Percentiles rank a stretch among this genome's conserved stretches.
These are phyloP conservation scores for Ceratocystis alfenasii DNA, from an alignment of 2,329 filamentous ascomycete genomes.

Conservation along the genomic window DNA sequence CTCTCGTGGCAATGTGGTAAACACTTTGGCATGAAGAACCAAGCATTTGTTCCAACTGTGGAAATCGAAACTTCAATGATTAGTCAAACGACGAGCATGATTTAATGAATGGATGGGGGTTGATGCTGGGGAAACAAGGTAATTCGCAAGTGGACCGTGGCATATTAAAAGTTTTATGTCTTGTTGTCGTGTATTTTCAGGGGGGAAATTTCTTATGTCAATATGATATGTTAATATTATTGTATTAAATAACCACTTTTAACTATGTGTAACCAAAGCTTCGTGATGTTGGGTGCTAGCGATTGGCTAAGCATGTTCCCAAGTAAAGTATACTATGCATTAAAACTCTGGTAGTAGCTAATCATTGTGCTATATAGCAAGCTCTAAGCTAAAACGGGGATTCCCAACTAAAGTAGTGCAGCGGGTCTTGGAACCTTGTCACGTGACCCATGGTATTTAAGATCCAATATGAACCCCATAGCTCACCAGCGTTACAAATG, in stretches of 20 bases:
- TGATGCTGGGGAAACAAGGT: conserved; percentile 5
- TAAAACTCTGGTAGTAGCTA: no score
- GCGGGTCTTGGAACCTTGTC: no score
- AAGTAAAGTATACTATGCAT: no score
- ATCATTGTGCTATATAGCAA: no score
- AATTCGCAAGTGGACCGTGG: not conserved
- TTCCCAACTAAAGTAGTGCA: no score
- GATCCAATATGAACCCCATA: no score
- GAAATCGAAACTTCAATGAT: not conserved
- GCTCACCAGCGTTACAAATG: no score
- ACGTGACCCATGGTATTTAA: no score
- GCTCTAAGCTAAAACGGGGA: no score
- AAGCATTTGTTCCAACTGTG: not conserved
- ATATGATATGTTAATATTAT: conserved; percentile 14
- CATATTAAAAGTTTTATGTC: conserved; percentile 13
- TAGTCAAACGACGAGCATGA: conserved; percentile 6
- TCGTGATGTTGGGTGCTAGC: not conserved
- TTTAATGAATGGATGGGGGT: not conserved
- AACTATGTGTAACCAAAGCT: not conserved
- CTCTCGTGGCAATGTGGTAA: conserved; percentile 6
- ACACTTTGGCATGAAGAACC: not conserved
- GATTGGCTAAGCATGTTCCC: no score
- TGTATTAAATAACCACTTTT: not conserved
- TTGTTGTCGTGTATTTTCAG: conserved; percentile 15
- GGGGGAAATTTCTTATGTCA: conserved; percentile 10